phyloP scores from a whole-genome alignment of 768 basidiomycete species.

The Dictyophora rubrovolvata region DNA sequence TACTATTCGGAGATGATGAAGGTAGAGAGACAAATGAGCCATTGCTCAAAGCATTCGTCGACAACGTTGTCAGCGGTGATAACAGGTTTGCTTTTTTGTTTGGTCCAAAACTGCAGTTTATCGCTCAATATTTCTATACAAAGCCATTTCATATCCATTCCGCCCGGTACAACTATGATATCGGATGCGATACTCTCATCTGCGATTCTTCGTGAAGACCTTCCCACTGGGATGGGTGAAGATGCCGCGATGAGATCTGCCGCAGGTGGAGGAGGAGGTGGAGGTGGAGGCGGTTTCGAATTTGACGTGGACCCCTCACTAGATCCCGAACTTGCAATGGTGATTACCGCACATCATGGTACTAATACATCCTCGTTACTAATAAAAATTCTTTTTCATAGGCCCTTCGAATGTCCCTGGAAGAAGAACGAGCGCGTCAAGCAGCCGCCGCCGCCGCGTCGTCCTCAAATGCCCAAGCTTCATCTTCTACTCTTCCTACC shows the following conservation, averaged over 20 bases:
- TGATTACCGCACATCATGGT: slow-evolving; percentile 19
- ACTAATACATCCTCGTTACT: not conserved
- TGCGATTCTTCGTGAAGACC: slow-evolving; percentile 72
- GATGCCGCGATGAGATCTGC: slow-evolving; percentile 26
- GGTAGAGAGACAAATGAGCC: slow-evolving; percentile 45
- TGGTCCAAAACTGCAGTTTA: not conserved
- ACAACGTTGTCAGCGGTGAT: slow-evolving; percentile 68
- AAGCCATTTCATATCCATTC: slow-evolving; percentile 75
- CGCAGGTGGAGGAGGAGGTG: slow-evolving; percentile 37
- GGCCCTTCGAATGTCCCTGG: slow-evolving; percentile 96
- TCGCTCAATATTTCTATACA: not conserved
- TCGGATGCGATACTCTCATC: slow-evolving; percentile 78
- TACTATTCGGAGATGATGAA: slow-evolving; percentile 77
- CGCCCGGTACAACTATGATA: slow-evolving; percentile 63
- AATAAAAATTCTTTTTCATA: slow-evolving; percentile 21
- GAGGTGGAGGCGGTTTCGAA: slow-evolving; percentile 53
- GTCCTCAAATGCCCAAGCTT: slow-evolving; percentile 17
- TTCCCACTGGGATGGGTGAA: slow-evolving; percentile 43
- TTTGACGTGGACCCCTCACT: slow-evolving; percentile 92
- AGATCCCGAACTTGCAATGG: slow-evolving; percentile 96
- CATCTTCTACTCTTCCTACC: slow-evolving; percentile 5
- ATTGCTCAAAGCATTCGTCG: slow-evolving; percentile 73
- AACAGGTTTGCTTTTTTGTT: slow-evolving; percentile 57
- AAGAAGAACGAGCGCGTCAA: slow-evolving; percentile 82
- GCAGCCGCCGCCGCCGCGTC: slow-evolving; percentile 30